Base-by-base conservation (phyloP, 2,329 filamentous ascomycete species). In the Emergomyces orientalis region DNA sequence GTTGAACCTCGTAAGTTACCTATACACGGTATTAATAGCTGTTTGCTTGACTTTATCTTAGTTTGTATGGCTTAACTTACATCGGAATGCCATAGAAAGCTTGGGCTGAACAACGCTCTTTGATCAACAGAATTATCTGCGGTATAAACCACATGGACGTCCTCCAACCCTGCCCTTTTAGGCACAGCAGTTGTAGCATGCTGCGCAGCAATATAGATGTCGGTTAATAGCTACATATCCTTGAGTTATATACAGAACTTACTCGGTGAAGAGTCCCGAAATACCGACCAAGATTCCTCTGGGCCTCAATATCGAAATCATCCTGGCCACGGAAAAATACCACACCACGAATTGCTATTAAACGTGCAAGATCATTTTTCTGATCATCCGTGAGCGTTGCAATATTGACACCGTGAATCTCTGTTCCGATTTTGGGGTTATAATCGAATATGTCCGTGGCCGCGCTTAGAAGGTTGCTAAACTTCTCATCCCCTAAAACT, bases 301-400 rank as follows among this genome's bases (percentile, higher is more conserved):
- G 82, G 25, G 77, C 75, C n/a, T 83, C 77, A 56, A 84, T 79
- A 64, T 77, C 77, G 32, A 84, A 77, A 66, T 82, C 80, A 62
- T 80, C 76, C 69, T 85, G 83, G 57, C 79, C 73, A 17, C 82
- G 77, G 75, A 85, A 84, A 71, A 85, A 83, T 1, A 85, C 82
- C 0, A 85, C 82, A 3, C 83, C 82, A 52, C 83, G 75, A 32
- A 77, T 78, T 3, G 82, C 79, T 59, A 85, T 80, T 55, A 84
- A 69, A 6, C 81, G 74, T 2, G 81, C 81, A 3, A 84, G 75
- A 60, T 84, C 81, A 65, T 84, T 80, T 71, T 80, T 82, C 67
- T 83, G 81, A 0, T 75, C 73, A 63, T 82, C 77, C 2, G 73
- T 81, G 37, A 84, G 73, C 57, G 76, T 78, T 32, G 78, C 75